Evolutionary conservation across 441 rosid species (phyloP), one percentile per base, ranked within the genome.

Genomic region (Viola pubescens): DNA sequence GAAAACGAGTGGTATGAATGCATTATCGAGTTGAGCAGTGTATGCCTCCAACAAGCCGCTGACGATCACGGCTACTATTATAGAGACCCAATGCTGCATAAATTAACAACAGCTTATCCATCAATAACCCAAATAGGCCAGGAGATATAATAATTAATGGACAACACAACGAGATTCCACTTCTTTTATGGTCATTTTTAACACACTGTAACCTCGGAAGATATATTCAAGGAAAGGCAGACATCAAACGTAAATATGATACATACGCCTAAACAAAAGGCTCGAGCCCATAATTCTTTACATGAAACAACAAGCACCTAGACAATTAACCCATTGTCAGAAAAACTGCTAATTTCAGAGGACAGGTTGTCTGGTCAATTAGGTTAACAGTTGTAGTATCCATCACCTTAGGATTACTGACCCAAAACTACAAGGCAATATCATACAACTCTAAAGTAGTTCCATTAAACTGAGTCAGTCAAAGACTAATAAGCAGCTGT

Each of bases 21-120:
- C 97, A 47, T 94, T 94, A 71, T 94, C 97, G 37, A 88, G 84
- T 61, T 90, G 97, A 8, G 97, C 75, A 7, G 97, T 94, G 82
- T 90, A 90, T 48, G 99, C 99, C 79, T 90, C 99, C 78, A 94
- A 77, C 77, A 88, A 73, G 48, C 97, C 94, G 9, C 94, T 94
- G 10, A 80, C 75, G 16, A 77, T 81, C 43, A 88, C 95, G 0
- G 96, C 91, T 9, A 90, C 68, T 55, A 94, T 73, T 56, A 90
- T 82, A 42, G 96, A 81, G 76, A 85, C 68, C 97, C 95, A 90
- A 39, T 86, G 89, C 95, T 90, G 97, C 79, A 76, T 13, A 63
- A 65, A 63, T 49, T 52, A 51, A 37, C 57, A 70, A 11, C 6
- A 48, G 10, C 40, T 41, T 58, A 26, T 66, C 13, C 26, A 51